Base-by-base conservation (phyloP, 2,329 filamentous ascomycete genomes). In the Westerdykella aurantiaca region DNA sequence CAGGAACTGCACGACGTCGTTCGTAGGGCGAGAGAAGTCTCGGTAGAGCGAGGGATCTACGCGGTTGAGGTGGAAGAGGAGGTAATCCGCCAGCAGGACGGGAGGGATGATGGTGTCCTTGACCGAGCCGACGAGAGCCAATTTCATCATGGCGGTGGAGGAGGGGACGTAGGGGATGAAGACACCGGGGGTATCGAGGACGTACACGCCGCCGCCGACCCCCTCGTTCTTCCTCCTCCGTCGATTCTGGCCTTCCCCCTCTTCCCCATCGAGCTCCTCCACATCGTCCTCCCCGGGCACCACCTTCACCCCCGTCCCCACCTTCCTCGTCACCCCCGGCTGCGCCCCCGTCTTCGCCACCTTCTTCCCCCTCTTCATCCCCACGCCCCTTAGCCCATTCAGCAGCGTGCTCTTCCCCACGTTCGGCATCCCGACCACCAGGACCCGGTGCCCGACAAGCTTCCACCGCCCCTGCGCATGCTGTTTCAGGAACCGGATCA, bases 371-470 rank as follows among this genome's bases (percentile, higher is more conserved):
- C 25, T 12, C 53, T 74, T 69, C 51, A 87, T 77, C 34, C 88
- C 88, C 14, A 77, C 73, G 34, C 75, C 78, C 16, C 93, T 83
- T 39, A 97, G 77, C 13, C 83, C 80, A 66, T 98, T 98, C 34
- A 98, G 80, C n/a, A 98, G 75, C 1, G 90, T 89, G 38, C 88
- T 95, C 70, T 98, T 98, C 31, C 93, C 93, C 0, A 95, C 88
- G 63, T 98, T 98, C 31, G 93, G 93, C 90, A 98, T 96, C 43
- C 93, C 93, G 12, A 97, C 90, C 1, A 97, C 80, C 66, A 98
- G 79, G 44, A 89, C 80, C 39, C 89, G 81, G 54, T 88, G 78
- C n/a, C 89, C 90, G 6, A 86, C 83, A n/a, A 97, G 70, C 17
- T 79, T 79, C 55, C 81, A 73, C 23, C 67, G 64, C 21, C 52